Evolutionary conservation across 2,329 filamentous ascomycete species (phyloP).

Genomic region (Pyrenophora teres): DNA sequence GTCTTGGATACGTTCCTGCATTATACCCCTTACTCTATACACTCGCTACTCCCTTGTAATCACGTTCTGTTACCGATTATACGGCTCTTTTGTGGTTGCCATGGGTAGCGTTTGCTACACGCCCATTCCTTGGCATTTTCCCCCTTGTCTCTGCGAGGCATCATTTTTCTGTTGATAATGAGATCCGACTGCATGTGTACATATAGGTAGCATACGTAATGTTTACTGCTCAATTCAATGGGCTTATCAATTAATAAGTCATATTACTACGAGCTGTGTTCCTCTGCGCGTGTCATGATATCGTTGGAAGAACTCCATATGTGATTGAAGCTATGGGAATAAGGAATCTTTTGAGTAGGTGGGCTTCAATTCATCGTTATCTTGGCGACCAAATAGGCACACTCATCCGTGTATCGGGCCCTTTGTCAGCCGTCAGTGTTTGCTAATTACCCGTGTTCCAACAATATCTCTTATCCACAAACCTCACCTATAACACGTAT

Average conservation of each 20-base stretch:
- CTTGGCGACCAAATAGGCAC: too few species aligned
- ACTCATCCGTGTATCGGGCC: too few species aligned
- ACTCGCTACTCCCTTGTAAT: constrained; percentile 15
- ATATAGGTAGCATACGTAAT: constrained; percentile 21
- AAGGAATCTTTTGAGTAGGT: too few species aligned
- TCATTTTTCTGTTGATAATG: constrained; percentile 14
- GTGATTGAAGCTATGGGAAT: too few species aligned
- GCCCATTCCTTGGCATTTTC: constrained; percentile 10
- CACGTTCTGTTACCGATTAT: constrained; percentile 1
- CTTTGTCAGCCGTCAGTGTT: too few species aligned
- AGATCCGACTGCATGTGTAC: constrained; percentile 28
- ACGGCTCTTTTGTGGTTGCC: background rate
- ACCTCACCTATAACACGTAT: too few species aligned
- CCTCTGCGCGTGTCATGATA: too few species aligned
- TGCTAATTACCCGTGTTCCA: too few species aligned
- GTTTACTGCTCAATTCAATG: constrained; percentile 16
- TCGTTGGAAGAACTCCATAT: too few species aligned
- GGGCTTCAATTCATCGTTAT: too few species aligned
- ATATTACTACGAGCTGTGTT: background rate
- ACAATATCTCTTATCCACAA: too few species aligned
- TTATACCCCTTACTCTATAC: constrained; percentile 12
- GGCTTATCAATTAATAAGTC: constrained; percentile 2
- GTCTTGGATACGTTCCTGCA: constrained; percentile 5
- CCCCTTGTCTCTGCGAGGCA: constrained; percentile 17
- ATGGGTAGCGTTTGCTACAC: constrained; percentile 15